These are phyloP conservation scores for Chamaecrista fasciculata DNA, from an alignment of 306 rosid genomes.

Conservation along the genomic window DNA sequence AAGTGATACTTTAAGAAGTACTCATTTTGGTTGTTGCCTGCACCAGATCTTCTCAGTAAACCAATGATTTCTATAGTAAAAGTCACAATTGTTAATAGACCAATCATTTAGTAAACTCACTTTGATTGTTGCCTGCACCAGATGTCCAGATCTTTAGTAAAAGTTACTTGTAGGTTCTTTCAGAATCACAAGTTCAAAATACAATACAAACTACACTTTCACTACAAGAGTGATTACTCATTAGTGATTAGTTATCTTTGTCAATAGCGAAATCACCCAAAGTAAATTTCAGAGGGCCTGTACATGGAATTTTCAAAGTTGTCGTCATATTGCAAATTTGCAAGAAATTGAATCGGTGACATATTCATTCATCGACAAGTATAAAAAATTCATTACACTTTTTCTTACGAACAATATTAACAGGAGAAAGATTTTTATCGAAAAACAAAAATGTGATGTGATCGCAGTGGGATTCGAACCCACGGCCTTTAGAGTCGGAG, in stretches of 20 bases:
- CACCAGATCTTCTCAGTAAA: not conserved
- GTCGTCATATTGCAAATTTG: not conserved
- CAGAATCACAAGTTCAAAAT: not conserved
- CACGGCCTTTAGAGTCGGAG: conserved; percentile 99
- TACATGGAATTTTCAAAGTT: not conserved
- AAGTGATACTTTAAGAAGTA: not conserved
- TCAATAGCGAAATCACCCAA: not conserved
- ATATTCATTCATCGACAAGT: not conserved
- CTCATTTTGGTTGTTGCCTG: not conserved
- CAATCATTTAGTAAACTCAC: too few relatives aligned
- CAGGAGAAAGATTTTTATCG: too few relatives aligned
- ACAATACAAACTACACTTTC: not conserved
- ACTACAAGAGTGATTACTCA: not conserved
- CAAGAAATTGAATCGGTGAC: not conserved
- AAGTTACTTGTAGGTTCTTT: too few relatives aligned
- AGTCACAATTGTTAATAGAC: too few relatives aligned
- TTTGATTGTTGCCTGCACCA: too few relatives aligned
- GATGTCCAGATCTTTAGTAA: too few relatives aligned
- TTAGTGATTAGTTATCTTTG: too few relatives aligned
- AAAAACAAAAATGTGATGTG: not conserved
- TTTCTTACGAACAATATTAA: not conserved
- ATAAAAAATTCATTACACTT: not conserved
- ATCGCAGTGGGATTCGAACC: conserved; percentile 99
- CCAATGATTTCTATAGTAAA: not conserved
- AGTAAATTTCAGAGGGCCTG: not conserved